Base-by-base conservation (phyloP, 1,139 yeast genomes). In the Torulaspora globosa region DNA sequence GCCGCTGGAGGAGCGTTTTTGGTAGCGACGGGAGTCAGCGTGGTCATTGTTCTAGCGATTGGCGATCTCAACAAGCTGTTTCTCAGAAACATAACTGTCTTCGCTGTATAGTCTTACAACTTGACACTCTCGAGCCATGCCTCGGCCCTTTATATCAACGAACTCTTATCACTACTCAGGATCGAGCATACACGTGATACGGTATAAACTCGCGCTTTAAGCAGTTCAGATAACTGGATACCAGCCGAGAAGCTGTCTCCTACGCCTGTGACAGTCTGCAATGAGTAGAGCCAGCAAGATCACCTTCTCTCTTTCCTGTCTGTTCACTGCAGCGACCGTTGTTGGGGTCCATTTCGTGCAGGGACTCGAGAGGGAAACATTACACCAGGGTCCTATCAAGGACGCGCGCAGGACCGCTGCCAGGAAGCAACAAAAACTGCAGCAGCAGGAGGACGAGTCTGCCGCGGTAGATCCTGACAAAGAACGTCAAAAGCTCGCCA, bases 1-100 rank as follows among this genome's bases (percentile, higher is more conserved):
- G 96, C 96, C 54, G 97, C 95, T 51, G 95, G 88, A 59, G 97
- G 97, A 30, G 96, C 96, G 57, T 75, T 75, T 52, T 80, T 74
- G 47, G 95, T 83, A 62, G 74, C 73, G 21, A 65, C 62, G 19
- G 68, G 64, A 14, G 65, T 62, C 41, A 63, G 47, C 10, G 59
- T 60, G 34, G 57, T 52, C 59, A 63, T 54, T 34, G 53, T 47
- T 53, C 66, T 60, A n/a, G 48, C 41, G 30, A 53, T 41, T 47
- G 57, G 47, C 7, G 56, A 46, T 46, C 51, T 56, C 21, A 48
- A 38, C 28, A 55, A 32, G 29, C 49, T 41, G 46, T 49, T 55
- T 49, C 59, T 56, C 27, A 54, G 35, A 39, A 44, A 50, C 49
- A 46, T 52, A 27, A 18, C 33, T 23, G 15, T 34, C 8, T 12